phyloP scores from a whole-genome alignment of 768 basidiomycete genomes.

The Pulveroboletus ravenelii region DNA sequence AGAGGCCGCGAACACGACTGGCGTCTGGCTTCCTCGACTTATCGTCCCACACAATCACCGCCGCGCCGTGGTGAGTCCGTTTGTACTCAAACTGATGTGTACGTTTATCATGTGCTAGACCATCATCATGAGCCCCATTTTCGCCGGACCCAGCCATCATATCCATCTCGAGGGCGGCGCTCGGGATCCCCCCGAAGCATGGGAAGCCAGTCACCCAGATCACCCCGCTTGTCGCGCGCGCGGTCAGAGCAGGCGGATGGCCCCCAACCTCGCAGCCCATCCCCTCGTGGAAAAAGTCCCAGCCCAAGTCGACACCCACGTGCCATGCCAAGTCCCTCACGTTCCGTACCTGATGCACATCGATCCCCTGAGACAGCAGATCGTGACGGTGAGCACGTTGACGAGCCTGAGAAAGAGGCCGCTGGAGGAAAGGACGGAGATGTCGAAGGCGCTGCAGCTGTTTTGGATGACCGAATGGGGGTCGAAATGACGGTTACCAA shows the following conservation, averaged over 20 bases:
- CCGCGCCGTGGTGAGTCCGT: conserved; percentile 25
- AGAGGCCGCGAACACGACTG: conserved; percentile 23
- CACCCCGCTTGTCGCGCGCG: conserved; percentile 14
- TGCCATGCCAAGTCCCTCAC: conserved; percentile 10
- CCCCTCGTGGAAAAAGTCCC: conserved; percentile 12
- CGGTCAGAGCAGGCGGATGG: conserved; percentile 12
- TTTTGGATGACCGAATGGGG: conserved; percentile 4
- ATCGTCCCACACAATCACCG: conserved; percentile 18
- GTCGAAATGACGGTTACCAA: conserved; percentile 7
- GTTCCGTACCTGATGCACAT: not conserved
- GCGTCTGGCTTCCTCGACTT: conserved; percentile 12
- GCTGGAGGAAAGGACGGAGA: no score
- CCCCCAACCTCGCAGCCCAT: conserved; percentile 9
- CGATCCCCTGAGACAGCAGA: conserved; percentile 1
- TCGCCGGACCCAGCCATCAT: conserved; percentile 14
- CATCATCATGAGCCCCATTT: conserved; percentile 8
- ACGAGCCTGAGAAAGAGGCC: not conserved
- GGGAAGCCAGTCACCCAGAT: conserved; percentile 21
- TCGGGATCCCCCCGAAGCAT: conserved; percentile 19
- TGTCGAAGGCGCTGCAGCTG: not conserved
- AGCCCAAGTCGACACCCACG: conserved; percentile 9
- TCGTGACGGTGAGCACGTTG: not conserved
- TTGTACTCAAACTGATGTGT: not conserved
- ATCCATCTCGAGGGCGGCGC: conserved; percentile 19
- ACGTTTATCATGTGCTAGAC: conserved; percentile 9